A percentile compares a stretch with the other conserved stretches of the same genome.
phyloP scores from a whole-genome alignment of 2,329 filamentous ascomycete species.

The Nemania bipapillata region DNA sequence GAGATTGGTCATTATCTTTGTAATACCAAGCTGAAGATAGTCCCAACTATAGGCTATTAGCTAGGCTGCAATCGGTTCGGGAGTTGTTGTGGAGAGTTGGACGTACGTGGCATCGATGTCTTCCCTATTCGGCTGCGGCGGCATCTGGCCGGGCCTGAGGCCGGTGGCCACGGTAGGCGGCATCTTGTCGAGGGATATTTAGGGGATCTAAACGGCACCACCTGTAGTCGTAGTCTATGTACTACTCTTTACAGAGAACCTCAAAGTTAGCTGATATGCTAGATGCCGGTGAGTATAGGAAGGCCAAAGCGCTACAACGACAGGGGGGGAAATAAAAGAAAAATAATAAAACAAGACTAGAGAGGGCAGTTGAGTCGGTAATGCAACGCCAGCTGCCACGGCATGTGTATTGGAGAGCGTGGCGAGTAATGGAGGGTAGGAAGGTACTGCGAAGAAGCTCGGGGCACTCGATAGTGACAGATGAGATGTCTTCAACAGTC shows the following conservation, averaged over 20 bases:
- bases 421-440: background rate
- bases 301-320: background rate
- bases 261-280: conserved; percentile 11
- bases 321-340: background rate
- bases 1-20: conserved; percentile 91
- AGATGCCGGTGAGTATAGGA: background rate
- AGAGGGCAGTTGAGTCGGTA: background rate
- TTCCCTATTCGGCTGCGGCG: conserved; percentile 69
- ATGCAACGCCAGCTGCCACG: background rate
- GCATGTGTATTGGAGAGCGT: background rate
- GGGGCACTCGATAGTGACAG: background rate
- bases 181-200: conserved; percentile 25
- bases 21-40: conserved; percentile 87
- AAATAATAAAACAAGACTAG: background rate
- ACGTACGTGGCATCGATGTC: conserved; percentile 65
- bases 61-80: conserved; percentile 34
- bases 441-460: background rate
- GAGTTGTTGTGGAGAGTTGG: background rate
- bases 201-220: conserved; percentile 27
- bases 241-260: background rate
- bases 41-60: conserved; percentile 72
- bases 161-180: conserved; percentile 48
- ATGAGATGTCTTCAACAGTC: background rate
- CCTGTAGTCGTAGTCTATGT: conserved; percentile 27
- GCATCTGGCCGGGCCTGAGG: conserved; percentile 61